Percentiles rank a stretch among this genome's conserved stretches.
phyloP scores from a whole-genome alignment of 2,329 filamentous ascomycete genomes.

The Fusarium phyllophilum region DNA sequence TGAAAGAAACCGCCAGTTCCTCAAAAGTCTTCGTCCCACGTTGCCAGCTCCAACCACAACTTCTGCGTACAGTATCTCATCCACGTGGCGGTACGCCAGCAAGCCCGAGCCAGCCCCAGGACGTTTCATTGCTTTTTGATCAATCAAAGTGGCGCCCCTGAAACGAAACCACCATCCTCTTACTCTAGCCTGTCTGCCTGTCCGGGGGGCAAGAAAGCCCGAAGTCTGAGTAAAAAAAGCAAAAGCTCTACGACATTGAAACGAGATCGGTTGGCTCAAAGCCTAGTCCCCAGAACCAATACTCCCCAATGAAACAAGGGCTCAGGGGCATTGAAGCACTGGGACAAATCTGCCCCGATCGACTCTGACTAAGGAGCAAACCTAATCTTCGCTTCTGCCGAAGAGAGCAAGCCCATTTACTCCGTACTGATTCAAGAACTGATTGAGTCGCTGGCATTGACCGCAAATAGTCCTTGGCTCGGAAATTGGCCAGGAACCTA shows the following conservation, averaged over 20 bases:
- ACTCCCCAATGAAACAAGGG: slow-evolving; percentile 41
- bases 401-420: background rate
- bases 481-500: slow-evolving; percentile 18
- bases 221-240: slow-evolving; percentile 37
- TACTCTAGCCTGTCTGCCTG: slow-evolving; percentile 7
- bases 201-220: slow-evolving; percentile 13
- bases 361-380: slow-evolving; percentile 29
- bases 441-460: slow-evolving; percentile 5
- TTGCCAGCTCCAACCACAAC: slow-evolving; percentile 6
- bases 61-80: slow-evolving; percentile 20
- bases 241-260: slow-evolving; percentile 38
- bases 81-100: slow-evolving; percentile 40
- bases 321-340: slow-evolving; percentile 27
- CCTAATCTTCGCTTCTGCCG: slow-evolving; percentile 8
- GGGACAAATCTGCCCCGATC: slow-evolving; percentile 17
- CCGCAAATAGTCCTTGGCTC: slow-evolving; percentile 24
- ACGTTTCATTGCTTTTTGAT: slow-evolving; percentile 30
- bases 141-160: slow-evolving; percentile 19
- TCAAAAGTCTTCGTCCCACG: slow-evolving; percentile 16
- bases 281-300: slow-evolving; percentile 30
- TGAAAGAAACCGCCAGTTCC: slow-evolving; percentile 2
- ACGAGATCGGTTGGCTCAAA: slow-evolving; percentile 40
- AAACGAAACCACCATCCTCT: slow-evolving; percentile 18
- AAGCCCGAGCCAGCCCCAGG: slow-evolving; percentile 20
- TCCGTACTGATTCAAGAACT: background rate